phyloP scores from a whole-genome alignment of 2,329 filamentous ascomycete genomes.

The Diplodia scrobiculata region DNA sequence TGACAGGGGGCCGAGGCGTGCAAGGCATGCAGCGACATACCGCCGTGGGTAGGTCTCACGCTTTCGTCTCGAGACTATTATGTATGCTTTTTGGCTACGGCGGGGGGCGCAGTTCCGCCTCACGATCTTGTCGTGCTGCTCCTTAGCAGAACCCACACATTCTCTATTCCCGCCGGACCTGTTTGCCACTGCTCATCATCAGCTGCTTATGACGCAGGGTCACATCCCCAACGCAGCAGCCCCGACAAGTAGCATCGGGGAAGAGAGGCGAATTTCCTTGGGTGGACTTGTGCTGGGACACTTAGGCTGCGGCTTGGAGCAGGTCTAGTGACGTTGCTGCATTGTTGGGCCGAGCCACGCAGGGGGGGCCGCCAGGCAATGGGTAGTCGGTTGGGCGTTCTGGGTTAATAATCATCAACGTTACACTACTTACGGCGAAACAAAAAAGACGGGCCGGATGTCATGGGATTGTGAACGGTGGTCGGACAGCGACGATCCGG shows the following conservation, averaged over 20 bases:
- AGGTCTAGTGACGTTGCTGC: neutral
- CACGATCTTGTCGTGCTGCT: too few relatives aligned
- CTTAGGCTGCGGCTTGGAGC: too few relatives aligned
- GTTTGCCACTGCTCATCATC: neutral
- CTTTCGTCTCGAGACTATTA: too few relatives aligned
- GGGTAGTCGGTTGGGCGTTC: neutral
- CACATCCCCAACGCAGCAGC: neutral
- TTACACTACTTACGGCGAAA: neutral
- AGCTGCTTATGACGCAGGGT: neutral
- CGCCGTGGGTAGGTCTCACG: too few relatives aligned
- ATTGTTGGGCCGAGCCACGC: neutral
- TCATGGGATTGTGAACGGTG: too few relatives aligned
- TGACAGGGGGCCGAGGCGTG: neutral
- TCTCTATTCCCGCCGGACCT: neutral
- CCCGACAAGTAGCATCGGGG: neutral
- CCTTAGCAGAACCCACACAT: too few relatives aligned
- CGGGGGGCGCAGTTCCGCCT: neutral
- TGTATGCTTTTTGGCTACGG: too few relatives aligned
- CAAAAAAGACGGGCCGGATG: neutral
- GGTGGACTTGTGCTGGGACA: neutral
- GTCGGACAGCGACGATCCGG: neutral
- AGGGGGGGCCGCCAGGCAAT: neutral
- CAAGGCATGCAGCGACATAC: neutral
- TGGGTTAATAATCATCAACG: neutral
- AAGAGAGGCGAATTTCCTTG: neutral